These are phyloP conservation scores for Penicillium sp. DNA, from an alignment of 2,329 filamentous ascomycete genomes.

Conservation along the genomic window DNA sequence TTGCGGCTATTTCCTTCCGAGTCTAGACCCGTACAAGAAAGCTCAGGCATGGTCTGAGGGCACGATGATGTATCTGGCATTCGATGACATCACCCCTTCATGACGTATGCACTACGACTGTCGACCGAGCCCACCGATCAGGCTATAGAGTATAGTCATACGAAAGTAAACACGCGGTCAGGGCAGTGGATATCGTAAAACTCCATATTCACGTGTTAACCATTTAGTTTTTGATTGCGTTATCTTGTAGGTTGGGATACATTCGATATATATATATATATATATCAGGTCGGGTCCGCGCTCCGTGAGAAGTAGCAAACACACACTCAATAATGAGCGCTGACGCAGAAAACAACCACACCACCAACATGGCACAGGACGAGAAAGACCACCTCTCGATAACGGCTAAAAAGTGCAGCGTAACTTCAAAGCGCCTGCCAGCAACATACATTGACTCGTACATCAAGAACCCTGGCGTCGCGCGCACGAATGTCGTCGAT, in stretches of 20 bases:
- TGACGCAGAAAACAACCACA: no score
- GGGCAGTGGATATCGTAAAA: no score
- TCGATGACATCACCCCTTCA: neutral
- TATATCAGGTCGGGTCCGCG: neutral
- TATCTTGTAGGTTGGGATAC: neutral
- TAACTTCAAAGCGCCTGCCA: conserved; percentile 6
- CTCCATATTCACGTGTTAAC: neutral
- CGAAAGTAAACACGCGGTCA: no score
- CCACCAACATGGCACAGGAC: neutral
- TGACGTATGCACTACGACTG: neutral
- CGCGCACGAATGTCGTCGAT: conserved; percentile 11
- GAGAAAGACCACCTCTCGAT: neutral
- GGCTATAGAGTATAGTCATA: neutral
- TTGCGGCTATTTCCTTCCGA: neutral
- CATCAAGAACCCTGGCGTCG: conserved; percentile 10
- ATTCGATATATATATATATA: neutral
- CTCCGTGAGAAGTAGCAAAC: neutral
- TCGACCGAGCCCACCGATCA: neutral
- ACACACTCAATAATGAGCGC: neutral
- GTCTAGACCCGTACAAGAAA: neutral
- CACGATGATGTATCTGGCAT: neutral
- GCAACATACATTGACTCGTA: neutral
- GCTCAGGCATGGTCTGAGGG: neutral
- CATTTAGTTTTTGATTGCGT: neutral
- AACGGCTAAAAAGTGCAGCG: neutral